Base-by-base conservation (phyloP, 306 rosid species). In the Rubus parviflorus region DNA sequence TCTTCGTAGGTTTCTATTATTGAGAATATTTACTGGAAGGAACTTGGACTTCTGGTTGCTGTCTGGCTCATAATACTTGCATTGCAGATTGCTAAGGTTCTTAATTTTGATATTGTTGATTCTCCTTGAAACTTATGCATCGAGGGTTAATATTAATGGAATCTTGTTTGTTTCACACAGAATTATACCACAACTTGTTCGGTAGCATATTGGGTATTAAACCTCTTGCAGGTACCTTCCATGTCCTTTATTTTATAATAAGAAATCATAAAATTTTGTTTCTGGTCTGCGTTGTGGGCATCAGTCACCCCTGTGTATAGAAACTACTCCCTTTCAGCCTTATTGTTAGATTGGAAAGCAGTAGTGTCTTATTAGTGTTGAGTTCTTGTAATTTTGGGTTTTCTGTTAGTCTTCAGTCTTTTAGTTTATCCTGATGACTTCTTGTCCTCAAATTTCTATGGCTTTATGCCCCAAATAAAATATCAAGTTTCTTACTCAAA, bases 11-110 rank as follows among this genome's bases (percentile, higher is more conserved):
- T 83, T 75, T 35, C 90, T 49, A 52, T 90, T 8, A 25, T 86
- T 72, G 80, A 86, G 77, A 92, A 92, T 72, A 79, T 92, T 7
- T 77, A 25, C 66, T 92, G 96, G 97, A 87, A 83, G 87, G 92
- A 90, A 67, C 80, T 89, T 35, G 91, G 89, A 74, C 88, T 92
- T 75, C 92, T 90, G 48, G 73, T 52, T 35, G 87, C 86, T 83
- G 96, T 92, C 77, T 92, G 97, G 97, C 16, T 87, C 70, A 66
- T 90, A 64, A 81, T 92, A 74, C 97, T 92, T 57, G 88, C 45
- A 14, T 20, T 92, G 43, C 94, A 92, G 83, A 87, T 89, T 38
- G 86, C 75, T 42, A 88, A 92, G 96, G 96, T 92, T 74, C 60
- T 19, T 67, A 23, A 30, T 40, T 49, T 43, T 22, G 20, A 6